Evolutionary conservation across 176 grass and related monocot genomes (phyloP).

Genomic region (Cymbopogon citratus): DNA sequence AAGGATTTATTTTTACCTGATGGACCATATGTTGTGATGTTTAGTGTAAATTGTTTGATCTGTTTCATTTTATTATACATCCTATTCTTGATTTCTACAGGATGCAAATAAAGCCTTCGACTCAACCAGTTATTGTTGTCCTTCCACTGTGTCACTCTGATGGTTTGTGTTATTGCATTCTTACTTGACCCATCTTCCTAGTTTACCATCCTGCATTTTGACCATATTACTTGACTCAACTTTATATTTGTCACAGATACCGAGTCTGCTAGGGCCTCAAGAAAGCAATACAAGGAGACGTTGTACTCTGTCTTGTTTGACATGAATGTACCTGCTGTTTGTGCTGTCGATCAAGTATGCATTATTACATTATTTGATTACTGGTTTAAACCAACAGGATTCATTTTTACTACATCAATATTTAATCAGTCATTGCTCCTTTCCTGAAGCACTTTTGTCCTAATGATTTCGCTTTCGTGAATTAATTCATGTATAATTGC

Average conservation of each 20-base stretch:
- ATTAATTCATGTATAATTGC: conserved; percentile 14
- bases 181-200: neutral
- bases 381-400: neutral
- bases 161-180: conserved; percentile 44
- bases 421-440: neutral
- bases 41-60: neutral
- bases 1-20: neutral
- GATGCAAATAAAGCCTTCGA: conserved; percentile 92
- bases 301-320: conserved; percentile 85
- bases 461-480: neutral
- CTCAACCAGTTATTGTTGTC: conserved; percentile 76
- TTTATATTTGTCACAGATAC: conserved; percentile 59
- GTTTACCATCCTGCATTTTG: neutral
- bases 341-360: conserved; percentile 80
- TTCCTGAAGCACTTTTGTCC: neutral
- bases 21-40: neutral
- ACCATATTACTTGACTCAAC: neutral
- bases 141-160: conserved; percentile 89
- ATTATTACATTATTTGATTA: conserved; percentile 10
- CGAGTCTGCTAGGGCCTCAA: conserved; percentile 78
- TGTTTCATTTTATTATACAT: neutral
- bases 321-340: conserved; percentile 94
- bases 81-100: conserved; percentile 32
- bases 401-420: neutral
- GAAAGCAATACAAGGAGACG: conserved; percentile 73